Conservation (phyloP, 352 stramenopile species). For the Ophiocytium majus region DNA sequence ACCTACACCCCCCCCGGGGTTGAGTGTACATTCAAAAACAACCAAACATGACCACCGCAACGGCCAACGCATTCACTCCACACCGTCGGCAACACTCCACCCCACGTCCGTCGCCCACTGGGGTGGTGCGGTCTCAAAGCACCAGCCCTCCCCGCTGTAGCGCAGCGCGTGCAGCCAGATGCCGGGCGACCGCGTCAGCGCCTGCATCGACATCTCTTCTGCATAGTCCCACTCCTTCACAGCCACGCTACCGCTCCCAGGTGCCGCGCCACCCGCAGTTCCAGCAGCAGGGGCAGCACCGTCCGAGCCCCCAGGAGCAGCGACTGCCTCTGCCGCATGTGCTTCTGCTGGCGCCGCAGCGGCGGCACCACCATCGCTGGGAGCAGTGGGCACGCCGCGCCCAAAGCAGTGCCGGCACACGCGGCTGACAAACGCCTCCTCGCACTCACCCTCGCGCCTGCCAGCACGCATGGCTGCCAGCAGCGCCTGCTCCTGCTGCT, state of each 20-base stretch:
- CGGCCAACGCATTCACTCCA: too few relatives aligned
- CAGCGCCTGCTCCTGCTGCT: not conserved
- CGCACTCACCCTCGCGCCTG: not conserved
- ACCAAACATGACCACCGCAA: too few relatives aligned
- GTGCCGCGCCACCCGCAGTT: not conserved
- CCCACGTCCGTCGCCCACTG: not conserved
- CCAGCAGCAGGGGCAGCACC: not conserved
- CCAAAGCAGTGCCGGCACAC: constrained; percentile 10
- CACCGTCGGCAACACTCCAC: not conserved
- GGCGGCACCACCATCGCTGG: not conserved
- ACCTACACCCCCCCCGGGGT: too few relatives aligned
- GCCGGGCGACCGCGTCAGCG: constrained; percentile 36
- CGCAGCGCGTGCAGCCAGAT: constrained; percentile 54
- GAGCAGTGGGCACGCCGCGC: not conserved
- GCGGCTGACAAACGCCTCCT: not conserved
- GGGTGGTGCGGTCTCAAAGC: not conserved
- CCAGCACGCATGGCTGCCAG: not conserved
- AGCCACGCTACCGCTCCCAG: constrained; percentile 2
- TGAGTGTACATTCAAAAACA: too few relatives aligned
- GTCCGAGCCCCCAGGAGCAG: not conserved
- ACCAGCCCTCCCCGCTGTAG: constrained; percentile 23
- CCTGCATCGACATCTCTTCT: constrained; percentile 42
- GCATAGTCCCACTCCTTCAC: constrained; percentile 18
- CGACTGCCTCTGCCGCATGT: not conserved
- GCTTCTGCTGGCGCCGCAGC: not conserved